Percentiles rank a stretch among this genome's conserved stretches.
These are phyloP conservation scores for Lasiodiplodia sp. DNA, from an alignment of 2,329 filamentous ascomycete species.

Conservation along the genomic window DNA sequence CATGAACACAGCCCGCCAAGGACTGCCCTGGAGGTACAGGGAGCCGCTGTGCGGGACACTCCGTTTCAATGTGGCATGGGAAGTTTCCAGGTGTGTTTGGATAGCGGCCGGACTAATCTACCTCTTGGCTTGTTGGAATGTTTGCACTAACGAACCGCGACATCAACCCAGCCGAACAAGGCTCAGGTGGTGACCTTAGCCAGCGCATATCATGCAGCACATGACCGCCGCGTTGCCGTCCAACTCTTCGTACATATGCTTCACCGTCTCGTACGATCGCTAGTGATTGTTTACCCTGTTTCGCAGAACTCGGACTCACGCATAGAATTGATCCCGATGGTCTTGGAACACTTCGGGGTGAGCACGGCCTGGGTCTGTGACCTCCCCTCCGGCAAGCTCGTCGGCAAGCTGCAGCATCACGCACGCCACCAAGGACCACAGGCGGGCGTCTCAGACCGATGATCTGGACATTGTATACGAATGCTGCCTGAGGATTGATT, in stretches of 20 bases:
- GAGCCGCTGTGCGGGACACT: not conserved
- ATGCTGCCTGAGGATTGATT: not conserved
- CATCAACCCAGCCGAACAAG: not conserved
- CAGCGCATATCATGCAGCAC: not conserved
- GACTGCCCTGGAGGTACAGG: conserved; percentile 3
- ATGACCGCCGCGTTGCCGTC: not conserved
- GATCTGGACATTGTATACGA: not conserved
- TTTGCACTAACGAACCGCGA: not conserved
- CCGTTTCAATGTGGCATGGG: not conserved
- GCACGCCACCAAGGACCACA: not conserved
- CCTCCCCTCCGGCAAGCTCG: not conserved
- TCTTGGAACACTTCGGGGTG: not conserved
- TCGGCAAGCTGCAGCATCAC: not conserved
- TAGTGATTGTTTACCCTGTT: not conserved
- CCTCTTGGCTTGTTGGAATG: not conserved
- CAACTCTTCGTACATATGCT: not conserved
- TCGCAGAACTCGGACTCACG: not conserved
- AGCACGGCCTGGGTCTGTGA: not conserved
- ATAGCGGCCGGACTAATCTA: not conserved
- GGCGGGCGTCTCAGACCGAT: not conserved
- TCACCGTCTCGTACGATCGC: not conserved
- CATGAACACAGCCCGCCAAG: conserved; percentile 1
- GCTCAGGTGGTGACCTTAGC: not conserved
- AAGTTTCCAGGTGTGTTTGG: not conserved
- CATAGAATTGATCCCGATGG: not conserved